These are phyloP conservation scores for Lactarius deliciosus DNA, from an alignment of 768 basidiomycete genomes.

Conservation along the genomic window DNA sequence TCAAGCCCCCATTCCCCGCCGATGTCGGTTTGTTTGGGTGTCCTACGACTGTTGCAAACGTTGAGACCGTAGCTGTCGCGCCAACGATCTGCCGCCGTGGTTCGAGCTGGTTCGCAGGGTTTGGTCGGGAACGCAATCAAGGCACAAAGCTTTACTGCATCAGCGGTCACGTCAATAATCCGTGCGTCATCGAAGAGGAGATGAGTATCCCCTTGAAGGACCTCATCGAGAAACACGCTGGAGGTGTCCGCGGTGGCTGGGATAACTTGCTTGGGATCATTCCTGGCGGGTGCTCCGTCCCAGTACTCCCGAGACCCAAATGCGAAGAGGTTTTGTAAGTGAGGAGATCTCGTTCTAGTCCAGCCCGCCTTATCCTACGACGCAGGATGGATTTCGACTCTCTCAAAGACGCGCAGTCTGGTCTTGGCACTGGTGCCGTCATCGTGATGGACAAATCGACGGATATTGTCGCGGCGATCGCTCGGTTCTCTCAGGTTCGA, in stretches of 20 bases:
- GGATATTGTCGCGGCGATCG: conserved; percentile 91
- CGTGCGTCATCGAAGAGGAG: conserved; percentile 97
- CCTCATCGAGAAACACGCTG: conserved; percentile 94
- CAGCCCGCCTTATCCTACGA: background rate
- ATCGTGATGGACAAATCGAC: conserved; percentile 99
- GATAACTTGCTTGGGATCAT: conserved; percentile 96
- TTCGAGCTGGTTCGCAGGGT: conserved; percentile 84
- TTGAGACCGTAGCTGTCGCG: conserved; percentile 97
- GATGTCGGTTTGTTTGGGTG: conserved; percentile 98
- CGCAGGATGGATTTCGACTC: conserved; percentile 97
- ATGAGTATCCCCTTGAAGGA: conserved; percentile 97
- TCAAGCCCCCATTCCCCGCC: conserved; percentile 99
- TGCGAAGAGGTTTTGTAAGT: conserved; percentile 89
- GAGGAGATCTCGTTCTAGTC: background rate
- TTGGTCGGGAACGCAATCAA: conserved; percentile 89
- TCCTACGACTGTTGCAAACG: conserved; percentile 96
- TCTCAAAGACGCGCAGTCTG: conserved; percentile 92
- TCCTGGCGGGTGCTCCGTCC: conserved; percentile 93
- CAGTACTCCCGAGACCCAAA: conserved; percentile 79
- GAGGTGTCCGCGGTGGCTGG: conserved; percentile 94
- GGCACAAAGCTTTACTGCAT: conserved; percentile 98
- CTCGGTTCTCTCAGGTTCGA: conserved; percentile 79
- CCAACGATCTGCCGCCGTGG: conserved; percentile 95
- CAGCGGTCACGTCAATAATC: conserved; percentile 97
- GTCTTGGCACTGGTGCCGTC: conserved; percentile 96